Evolutionary conservation across 2,329 filamentous ascomycete genomes (phyloP).

Genomic region (Corinectria fuckeliana): DNA sequence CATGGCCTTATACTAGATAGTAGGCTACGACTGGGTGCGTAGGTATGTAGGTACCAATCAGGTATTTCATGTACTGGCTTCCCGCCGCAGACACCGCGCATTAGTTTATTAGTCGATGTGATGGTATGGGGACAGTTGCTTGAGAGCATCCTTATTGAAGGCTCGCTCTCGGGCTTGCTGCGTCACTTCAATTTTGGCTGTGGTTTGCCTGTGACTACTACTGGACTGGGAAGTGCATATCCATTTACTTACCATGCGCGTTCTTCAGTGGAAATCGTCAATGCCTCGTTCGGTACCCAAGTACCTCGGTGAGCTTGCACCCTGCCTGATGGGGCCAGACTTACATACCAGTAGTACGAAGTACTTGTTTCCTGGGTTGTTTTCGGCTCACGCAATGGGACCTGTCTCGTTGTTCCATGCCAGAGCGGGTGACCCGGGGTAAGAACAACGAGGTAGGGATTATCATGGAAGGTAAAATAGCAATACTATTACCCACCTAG

Average conservation of each 20-base stretch:
- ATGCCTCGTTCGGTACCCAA: not conserved
- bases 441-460: constrained; percentile 12
- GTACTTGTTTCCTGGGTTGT: constrained; percentile 5
- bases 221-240: no score
- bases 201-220: no score
- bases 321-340: not conserved
- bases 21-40: no score
- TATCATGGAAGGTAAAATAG: constrained; percentile 3
- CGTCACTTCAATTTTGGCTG: not conserved
- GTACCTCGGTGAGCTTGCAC: not conserved
- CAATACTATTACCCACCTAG: constrained; percentile 12
- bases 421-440: constrained; percentile 16
- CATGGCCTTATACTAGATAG: constrained; percentile 15
- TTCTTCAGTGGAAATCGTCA: not conserved
- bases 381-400: constrained; percentile 14
- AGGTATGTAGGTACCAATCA: constrained; percentile 13
- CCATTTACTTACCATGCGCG: not conserved
- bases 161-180: constrained; percentile 14
- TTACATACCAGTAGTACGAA: not conserved
- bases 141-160: constrained; percentile 20
- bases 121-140: constrained; percentile 13
- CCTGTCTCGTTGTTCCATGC: constrained; percentile 2
- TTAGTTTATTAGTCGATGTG: no score
- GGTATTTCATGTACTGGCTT: constrained; percentile 19
- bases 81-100: constrained; percentile 14